Base-by-base conservation (phyloP, 139 green algal species). In the Tetraselmis chui region DNA sequence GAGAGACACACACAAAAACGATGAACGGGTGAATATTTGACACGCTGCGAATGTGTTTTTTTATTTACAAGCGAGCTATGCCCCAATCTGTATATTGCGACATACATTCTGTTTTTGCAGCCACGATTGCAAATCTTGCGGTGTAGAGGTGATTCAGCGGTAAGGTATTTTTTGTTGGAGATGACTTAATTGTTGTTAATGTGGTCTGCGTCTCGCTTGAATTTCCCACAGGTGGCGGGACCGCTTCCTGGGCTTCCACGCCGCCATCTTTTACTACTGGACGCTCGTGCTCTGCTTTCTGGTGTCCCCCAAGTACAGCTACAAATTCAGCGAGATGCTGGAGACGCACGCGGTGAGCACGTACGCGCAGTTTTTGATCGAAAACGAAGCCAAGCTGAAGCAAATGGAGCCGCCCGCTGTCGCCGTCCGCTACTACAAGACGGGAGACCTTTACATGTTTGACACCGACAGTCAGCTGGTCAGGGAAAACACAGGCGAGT, bases 261-360 rank as follows among this genome's bases (percentile, higher is more conserved):
- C 79, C 28, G 85, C 85, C n/a, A 29, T 86, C 26, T 26, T 81
- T 27, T 88, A 86, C 79, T 88, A 86, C 80, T 84, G 81, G 81
- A 79, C 29, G 18, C 76, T 79, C 2, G 74, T 83, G 28, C 29
- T 81, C 28, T 5, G 82, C 2, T 89, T 81, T 78, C 18, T 90
- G 18, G 28, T 90, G 11, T 90, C 86, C 24, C 88, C 88, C 1
- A 80, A 30, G 23, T 30, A 88, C 22, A 84, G 86, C 27, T 92
- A 92, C 83, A 87, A 90, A 74, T 92, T 92, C 81, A 84, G 58
- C 29, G 88, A 92, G 83, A 76, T 90, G 1, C 85, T 92, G 29
- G 88, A 92, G 59, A 59, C 76, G 81, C 88, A 92, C 59, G 88
- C 88, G 32, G 58, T 31, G 31, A 85, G 88, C 74, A 92, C 87